Evolutionary conservation across 1,284 basidiomycete genomes (phyloP), one percentile per base, ranked within the genome.

Genomic region (Rhodotorula sp.): DNA sequence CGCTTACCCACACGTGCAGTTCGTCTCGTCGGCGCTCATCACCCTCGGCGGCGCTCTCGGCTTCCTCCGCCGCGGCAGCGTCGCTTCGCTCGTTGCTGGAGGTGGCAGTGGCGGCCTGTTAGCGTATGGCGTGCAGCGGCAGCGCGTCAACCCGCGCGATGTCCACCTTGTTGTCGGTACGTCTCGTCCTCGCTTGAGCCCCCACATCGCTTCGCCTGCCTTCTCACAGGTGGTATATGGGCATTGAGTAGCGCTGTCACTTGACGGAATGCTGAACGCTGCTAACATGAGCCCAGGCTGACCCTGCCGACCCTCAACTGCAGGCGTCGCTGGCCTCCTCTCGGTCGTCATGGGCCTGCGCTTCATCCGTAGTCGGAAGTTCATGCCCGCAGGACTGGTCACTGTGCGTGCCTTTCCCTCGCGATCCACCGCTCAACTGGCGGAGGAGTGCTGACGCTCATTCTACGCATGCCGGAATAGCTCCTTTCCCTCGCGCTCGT

Each of bases 381-480:
- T 76, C 59, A 76, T 76, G 74, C 74, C 74, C 0, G 66, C 74
- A 2, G 74, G 74, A 1, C 46, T 76, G 13, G 74, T 76, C 17
- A 61, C 62, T 2, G 73, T 72, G 37, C 29, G 73, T 34, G 29
- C 17, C 9, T 5, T 5, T 3, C 13, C 21, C 13, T 6, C 36
- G 19, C 32, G 8, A 12, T 7, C 27, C 9, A 9, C 7, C 39
- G 39, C 7, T 9, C 9, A 15, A 25, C 12, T 29, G n/a, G n/a
- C 41, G 10, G 3, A 21, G 7, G 37, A 32, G 37, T 21, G n/a
- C 61, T 44, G 34, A 55, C 17, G 17, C 50, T 36, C n/a, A 32
- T 37, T 17, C 19, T 25, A 25, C 17, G n/a, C 27, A 9, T 27
- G 15, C 27, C 19, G 25, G 15, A 44, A 34, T 51, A 69, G 68